phyloP scores from a whole-genome alignment of 805 yeast genomes.

The Zygoascus bituminiphila region DNA sequence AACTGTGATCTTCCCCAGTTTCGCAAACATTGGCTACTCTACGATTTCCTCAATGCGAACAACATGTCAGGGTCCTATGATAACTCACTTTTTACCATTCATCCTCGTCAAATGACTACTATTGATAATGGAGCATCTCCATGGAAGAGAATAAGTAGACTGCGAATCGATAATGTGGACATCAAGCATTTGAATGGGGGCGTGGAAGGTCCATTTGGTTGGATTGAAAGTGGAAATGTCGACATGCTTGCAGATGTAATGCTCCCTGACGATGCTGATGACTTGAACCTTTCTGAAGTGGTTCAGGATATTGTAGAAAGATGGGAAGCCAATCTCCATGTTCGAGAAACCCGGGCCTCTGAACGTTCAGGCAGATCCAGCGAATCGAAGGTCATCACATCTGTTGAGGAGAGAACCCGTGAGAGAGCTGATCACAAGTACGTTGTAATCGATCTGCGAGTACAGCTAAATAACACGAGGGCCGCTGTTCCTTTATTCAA shows the following conservation, averaged over 20 bases:
- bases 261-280: slow-evolving; percentile 60
- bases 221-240: slow-evolving; percentile 89
- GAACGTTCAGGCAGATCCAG: slow-evolving; percentile 2
- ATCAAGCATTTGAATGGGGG: slow-evolving; percentile 89
- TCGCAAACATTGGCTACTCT: slow-evolving; percentile 88
- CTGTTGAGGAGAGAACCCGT: slow-evolving; percentile 23
- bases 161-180: slow-evolving; percentile 76
- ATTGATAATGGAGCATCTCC: slow-evolving; percentile 32
- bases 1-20: slow-evolving; percentile 71
- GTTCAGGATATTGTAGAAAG: slow-evolving; percentile 33
- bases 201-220: slow-evolving; percentile 84
- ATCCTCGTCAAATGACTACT: slow-evolving; percentile 51
- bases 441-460: slow-evolving; percentile 70
- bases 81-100: slow-evolving; percentile 85
- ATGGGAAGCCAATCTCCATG: slow-evolving; percentile 29
- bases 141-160: slow-evolving; percentile 61
- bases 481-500: slow-evolving; percentile 86
- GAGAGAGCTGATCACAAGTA: slow-evolving; percentile 38
- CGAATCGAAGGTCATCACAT: slow-evolving; percentile 21
- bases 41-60: slow-evolving; percentile 77
- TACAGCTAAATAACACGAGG: slow-evolving; percentile 74
- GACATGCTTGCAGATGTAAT: slow-evolving; percentile 89
- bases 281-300: slow-evolving; percentile 33
- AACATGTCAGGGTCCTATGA: slow-evolving; percentile 88
- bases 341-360: slow-evolving; percentile 9